Evolutionary conservation across 73 alveolate species (phyloP).

Genomic region (Uronychia setigera): DNA sequence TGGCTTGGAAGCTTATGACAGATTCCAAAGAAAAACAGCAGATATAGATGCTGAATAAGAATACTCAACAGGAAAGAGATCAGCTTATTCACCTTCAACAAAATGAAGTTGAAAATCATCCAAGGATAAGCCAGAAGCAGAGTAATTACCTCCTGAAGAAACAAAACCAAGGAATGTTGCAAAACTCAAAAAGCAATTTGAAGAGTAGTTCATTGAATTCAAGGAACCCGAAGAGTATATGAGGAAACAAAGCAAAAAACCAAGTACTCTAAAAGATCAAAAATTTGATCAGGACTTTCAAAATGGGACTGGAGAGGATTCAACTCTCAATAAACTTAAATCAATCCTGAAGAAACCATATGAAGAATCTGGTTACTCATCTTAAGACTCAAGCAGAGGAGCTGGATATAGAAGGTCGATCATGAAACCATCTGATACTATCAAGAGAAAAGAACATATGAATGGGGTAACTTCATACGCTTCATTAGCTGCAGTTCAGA

Average conservation of each 20-base stretch:
- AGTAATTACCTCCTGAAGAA: background rate
- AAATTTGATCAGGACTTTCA: no score
- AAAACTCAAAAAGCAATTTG: background rate
- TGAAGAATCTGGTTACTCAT: background rate
- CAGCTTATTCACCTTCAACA: constrained; percentile 7
- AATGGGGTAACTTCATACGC: background rate
- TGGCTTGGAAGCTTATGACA: constrained; percentile 37
- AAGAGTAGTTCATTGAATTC: constrained; percentile 19
- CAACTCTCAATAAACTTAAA: background rate
- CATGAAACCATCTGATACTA: background rate
- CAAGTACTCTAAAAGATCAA: no score
- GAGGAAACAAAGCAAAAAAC: background rate
- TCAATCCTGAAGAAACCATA: background rate
- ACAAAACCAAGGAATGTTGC: constrained; percentile 2
- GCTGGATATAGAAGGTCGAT: background rate
- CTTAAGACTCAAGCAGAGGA: background rate
- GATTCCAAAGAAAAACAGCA: background rate
- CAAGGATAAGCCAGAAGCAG: background rate
- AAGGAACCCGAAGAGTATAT: constrained; percentile 17
- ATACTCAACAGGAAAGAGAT: constrained; percentile 2
- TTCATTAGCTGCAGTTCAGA: background rate
- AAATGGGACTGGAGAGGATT: background rate
- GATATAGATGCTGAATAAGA: background rate
- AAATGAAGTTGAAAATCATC: constrained; percentile 6
- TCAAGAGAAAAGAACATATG: background rate